phyloP scores from a whole-genome alignment of 2,329 filamentous ascomycete genomes.

The Emergomyces pasteurianus region DNA sequence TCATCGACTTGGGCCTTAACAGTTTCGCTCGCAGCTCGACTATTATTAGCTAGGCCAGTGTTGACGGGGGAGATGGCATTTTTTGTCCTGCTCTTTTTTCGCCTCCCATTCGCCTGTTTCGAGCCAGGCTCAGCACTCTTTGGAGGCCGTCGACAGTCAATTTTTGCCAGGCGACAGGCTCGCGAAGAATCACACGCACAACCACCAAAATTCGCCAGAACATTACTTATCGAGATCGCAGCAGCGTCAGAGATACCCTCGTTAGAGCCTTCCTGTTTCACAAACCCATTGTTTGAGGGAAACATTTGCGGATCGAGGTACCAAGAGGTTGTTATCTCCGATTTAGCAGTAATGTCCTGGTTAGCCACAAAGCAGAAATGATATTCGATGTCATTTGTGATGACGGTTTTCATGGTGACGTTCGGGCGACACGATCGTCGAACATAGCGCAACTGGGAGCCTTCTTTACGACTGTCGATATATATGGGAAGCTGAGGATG shows the following conservation, averaged over 20 bases:
- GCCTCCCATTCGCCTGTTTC: conserved; percentile 35
- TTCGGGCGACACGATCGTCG: conserved; percentile 87
- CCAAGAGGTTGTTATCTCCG: conserved; percentile 39
- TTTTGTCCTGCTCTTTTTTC: conserved; percentile 37
- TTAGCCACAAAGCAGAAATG: conserved; percentile 90
- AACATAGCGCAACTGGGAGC: conserved; percentile 77
- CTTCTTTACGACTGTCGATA: conserved; percentile 82
- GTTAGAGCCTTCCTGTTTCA: conserved; percentile 27
- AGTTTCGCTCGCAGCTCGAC: conserved; percentile 47
- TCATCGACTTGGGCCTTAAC: conserved; percentile 38
- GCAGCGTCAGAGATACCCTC: conserved; percentile 31
- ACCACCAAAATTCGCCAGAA: conserved; percentile 38
- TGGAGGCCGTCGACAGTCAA: conserved; percentile 32
- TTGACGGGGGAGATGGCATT: conserved; percentile 42
- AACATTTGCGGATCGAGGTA: conserved; percentile 33
- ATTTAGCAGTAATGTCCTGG: conserved; percentile 52
- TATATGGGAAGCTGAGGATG: conserved; percentile 80
- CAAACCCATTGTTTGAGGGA: conserved; percentile 26
- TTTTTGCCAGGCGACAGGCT: conserved; percentile 29
- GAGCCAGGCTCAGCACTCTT: conserved; percentile 20
- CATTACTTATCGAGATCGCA: conserved; percentile 36
- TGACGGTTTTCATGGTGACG: conserved; percentile 72
- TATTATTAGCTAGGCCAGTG: conserved; percentile 41
- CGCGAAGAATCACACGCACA: conserved; percentile 33
- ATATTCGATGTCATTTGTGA: conserved; percentile 66